Evolutionary conservation across 257 asterid genomes (phyloP).

Genomic region (Gentiana macrophylla): DNA sequence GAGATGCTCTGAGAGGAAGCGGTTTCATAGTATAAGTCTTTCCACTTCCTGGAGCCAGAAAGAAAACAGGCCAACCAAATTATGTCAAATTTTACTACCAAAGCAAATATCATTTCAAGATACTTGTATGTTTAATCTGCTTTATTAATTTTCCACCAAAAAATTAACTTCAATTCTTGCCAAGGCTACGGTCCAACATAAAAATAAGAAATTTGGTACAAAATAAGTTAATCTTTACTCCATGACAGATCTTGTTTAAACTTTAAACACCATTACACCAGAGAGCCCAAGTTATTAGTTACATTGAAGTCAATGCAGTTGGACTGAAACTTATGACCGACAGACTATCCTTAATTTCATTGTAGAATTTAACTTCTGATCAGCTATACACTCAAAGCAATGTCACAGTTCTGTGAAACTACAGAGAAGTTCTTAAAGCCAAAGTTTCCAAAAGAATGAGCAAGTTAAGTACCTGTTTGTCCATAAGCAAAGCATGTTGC

Average conservation of each 20-base stretch:
- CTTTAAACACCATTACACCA: too few species aligned
- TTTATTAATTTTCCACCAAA: not conserved
- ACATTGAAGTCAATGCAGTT: too few species aligned
- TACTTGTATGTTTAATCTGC: not conserved
- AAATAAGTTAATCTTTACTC: too few species aligned
- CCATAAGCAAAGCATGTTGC: conserved; percentile 98
- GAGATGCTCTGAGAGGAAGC: conserved; percentile 28
- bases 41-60: conserved; percentile 23
- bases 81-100: not conserved
- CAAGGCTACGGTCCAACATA: not conserved
- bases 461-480: conserved; percentile 30
- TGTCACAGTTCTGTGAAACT: too few species aligned
- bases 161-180: not conserved
- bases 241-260: too few species aligned
- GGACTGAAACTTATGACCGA: too few species aligned
- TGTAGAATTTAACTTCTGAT: too few species aligned
- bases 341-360: too few species aligned
- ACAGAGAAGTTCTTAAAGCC: too few species aligned
- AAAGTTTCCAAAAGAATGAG: not conserved
- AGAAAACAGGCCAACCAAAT: not conserved
- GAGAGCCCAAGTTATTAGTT: too few species aligned
- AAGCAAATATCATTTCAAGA: not conserved
- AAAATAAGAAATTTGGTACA: too few species aligned
- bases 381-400: too few species aligned
- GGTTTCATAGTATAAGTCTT: conserved; percentile 38